These are phyloP conservation scores for Mortierella polycephala DNA, from an alignment of 371 early-diverging fungal species.

Conservation along the genomic window DNA sequence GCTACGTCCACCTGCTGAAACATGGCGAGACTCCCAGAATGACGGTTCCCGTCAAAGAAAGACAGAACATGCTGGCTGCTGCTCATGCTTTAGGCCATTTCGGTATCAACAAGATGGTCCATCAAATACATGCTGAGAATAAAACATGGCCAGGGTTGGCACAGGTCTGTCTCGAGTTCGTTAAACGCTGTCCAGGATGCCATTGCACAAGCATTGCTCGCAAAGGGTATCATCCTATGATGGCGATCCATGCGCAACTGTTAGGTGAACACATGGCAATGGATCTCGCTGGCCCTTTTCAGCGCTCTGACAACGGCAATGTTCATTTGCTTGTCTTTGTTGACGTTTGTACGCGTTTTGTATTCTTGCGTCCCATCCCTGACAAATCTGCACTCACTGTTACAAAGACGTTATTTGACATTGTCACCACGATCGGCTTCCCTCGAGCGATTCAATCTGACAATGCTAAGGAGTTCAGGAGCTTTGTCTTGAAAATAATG, in stretches of 20 bases:
- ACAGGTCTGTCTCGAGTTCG: conserved; percentile 8
- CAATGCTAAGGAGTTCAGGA: too few species aligned
- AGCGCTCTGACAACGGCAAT: conserved; percentile 4
- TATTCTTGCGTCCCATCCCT: too few species aligned
- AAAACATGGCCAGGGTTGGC: conserved; percentile 9
- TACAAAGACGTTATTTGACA: too few species aligned
- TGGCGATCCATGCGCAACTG: conserved; percentile 15
- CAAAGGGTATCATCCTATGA: conserved; percentile 27
- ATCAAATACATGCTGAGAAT: conserved; percentile 1
- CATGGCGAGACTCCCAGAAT: background rate
- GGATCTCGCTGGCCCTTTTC: conserved; percentile 17
- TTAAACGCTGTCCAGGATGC: conserved; percentile 18
- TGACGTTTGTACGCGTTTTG: too few species aligned
- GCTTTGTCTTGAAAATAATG: too few species aligned
- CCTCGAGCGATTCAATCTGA: too few species aligned
- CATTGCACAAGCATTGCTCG: conserved; percentile 15
- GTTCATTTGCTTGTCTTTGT: background rate
- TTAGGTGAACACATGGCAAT: conserved; percentile 28
- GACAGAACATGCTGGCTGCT: background rate
- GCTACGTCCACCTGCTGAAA: conserved; percentile 1
- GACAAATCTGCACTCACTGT: too few species aligned
- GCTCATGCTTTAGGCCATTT: conserved; percentile 11
- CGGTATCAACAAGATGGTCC: conserved; percentile 4
- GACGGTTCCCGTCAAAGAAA: background rate
- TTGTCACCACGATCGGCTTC: too few species aligned